Evolutionary conservation across 1,284 basidiomycete species (phyloP), one percentile per base, ranked within the genome.

Genomic region (Rhizoctonia solani): DNA sequence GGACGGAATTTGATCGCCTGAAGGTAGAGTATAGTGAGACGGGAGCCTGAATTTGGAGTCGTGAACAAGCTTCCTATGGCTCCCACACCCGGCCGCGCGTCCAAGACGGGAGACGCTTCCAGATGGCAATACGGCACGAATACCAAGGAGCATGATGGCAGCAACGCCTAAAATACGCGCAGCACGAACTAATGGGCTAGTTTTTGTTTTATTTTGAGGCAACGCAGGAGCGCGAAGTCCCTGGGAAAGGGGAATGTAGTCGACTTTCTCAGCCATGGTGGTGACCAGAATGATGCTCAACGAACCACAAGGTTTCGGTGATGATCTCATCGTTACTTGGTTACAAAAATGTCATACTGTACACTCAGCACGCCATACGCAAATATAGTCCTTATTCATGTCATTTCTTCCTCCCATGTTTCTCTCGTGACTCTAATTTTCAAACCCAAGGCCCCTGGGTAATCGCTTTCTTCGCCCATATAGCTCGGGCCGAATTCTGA

Each of bases 1-100:
- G 21, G 67, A 54, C 29, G 67, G 67, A 21, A 68, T 68, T 37
- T 46, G 34, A 13, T 52, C 67, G n/a, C 67, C 67, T 37, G 61
- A 65, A 21, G 61, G 61, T 4, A 65, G 25, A 1, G 25, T 65
- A 54, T 54, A 65, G 27, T 65, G 61, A 32, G 61, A 53, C 16
- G 61, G 61, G 11, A 65, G 61, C 49, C 61, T 34, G 30, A 32
- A 30, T 21, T 65, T 65, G 13, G 49, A 37, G 29, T 53, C 61
- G 1, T 53, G 49, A 16, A 54, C 37, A 11, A 65, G 25, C 27
- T 65, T 65, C 50, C 50, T 44, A 21, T 53, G 14, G 4, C 61
- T 42, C 1, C 47, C 59, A 21, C 25, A 23, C 14, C 44, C 56
- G 6, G 34, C n/a, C 16, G 29, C 29, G 11, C 50, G 25, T n/a